phyloP scores from a whole-genome alignment of 129 eudicot species.

The Dittrichia graveolens region DNA sequence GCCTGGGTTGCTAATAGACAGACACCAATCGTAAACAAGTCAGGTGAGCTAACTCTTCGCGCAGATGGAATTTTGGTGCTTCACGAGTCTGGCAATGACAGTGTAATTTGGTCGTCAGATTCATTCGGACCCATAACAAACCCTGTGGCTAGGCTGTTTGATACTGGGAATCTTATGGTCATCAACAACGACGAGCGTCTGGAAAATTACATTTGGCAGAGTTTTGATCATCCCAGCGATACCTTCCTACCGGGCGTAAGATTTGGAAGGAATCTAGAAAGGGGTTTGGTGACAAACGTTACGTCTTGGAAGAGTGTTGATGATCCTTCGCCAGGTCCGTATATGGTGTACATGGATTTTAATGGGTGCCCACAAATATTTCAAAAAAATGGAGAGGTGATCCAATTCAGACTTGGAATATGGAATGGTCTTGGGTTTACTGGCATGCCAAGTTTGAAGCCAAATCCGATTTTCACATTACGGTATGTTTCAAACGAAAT shows the following conservation, averaged over 20 bases:
- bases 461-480: conserved; percentile 21
- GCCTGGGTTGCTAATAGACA: conserved; percentile 27
- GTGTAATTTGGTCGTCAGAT: conserved; percentile 16
- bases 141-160: conserved; percentile 20
- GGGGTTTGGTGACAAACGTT: neutral
- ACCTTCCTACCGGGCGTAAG: conserved; percentile 26
- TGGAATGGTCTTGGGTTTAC: conserved; percentile 38
- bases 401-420: conserved; percentile 17
- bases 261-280: conserved; percentile 5
- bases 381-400: neutral
- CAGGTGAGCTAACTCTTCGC: conserved; percentile 11
- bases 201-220: conserved; percentile 32
- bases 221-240: conserved; percentile 44
- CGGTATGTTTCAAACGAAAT: conserved; percentile 20
- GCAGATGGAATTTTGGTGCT: neutral
- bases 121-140: neutral
- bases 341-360: conserved; percentile 12
- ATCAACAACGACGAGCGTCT: neutral
- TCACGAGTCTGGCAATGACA: neutral
- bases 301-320: conserved; percentile 4
- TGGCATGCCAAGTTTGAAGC: conserved; percentile 7
- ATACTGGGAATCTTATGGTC: conserved; percentile 35
- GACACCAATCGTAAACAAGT: conserved; percentile 14
- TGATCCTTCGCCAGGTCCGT: conserved; percentile 37
- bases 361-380: conserved; percentile 6